Base-by-base conservation (phyloP, 371 early-diverging fungal genomes). In the Actinomucor elegans region DNA sequence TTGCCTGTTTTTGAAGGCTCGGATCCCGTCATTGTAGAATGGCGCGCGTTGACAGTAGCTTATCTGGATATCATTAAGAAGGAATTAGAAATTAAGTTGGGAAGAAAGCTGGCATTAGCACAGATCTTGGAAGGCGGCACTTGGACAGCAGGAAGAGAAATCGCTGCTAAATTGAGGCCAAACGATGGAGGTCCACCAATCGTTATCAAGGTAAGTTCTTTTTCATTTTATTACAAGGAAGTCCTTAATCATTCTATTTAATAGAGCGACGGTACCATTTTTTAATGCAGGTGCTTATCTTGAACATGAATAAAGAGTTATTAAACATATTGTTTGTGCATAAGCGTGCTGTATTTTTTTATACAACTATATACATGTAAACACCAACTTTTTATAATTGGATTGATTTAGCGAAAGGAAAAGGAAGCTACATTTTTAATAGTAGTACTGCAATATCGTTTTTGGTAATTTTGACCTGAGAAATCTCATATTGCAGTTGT, bases 91-190 rank as follows among this genome's bases (percentile, higher is more conserved):
- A 71, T 65, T 4, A 71, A 89, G 42, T 57, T 79, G 14, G 73
- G 69, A 10, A 59, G 61, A 11, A 55, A 80, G n/a, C 59, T 94
- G 18, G 81, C 83, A 32, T 67, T 96, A 40, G 93, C 90, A 20
- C 90, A 93, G 49, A 89, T 96, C 1, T 76, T 96, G 4, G 94
- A 96, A 59, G 94, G 91, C 8, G 95, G 96, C n/a, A 90, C 90
- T 8, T 92, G 92, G 91, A 89, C 86, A 46, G 83, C 93, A 32
- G 97, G 97, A 1, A 78, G 97, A 18, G 95, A 93, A 67, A 79
- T 92, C 20, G 96, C 96, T 32, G 86, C 88, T 4, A 75, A 81
- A 32, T 58, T 81, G 58, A 77, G 96, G 21, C 88, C 90, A 9
- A 75, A 79, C 2, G 83, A 91, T 31, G 86, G 82, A 55, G 93